phyloP scores from a whole-genome alignment of 306 rosid species.

The Cicer chorassanicum region DNA sequence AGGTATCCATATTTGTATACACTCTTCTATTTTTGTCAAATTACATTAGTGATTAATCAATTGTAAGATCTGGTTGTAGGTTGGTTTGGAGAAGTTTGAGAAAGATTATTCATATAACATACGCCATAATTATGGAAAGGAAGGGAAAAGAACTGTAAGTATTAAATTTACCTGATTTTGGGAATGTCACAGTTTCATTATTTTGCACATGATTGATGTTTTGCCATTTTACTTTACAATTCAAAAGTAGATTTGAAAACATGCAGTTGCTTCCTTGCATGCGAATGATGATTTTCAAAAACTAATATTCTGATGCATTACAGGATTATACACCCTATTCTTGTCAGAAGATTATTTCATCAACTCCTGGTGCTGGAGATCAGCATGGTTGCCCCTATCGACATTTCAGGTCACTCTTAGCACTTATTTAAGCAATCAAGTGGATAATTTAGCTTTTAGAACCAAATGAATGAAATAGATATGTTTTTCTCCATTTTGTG shows the following conservation, averaged over 20 bases:
- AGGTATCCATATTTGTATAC: constrained; percentile 4
- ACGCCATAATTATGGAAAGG: constrained; percentile 91
- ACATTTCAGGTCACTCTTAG: constrained; percentile 75
- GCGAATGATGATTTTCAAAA: constrained; percentile 37
- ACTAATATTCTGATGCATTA: constrained; percentile 41
- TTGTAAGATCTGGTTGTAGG: constrained; percentile 56
- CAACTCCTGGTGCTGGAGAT: constrained; percentile 93
- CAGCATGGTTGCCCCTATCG: constrained; percentile 99
- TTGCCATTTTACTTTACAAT: constrained; percentile 32
- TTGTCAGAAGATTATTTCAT: constrained; percentile 78
- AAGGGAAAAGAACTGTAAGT: constrained; percentile 94
- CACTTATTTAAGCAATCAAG: constrained; percentile 11
- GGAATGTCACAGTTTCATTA: neutral
- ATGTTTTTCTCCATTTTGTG: neutral
- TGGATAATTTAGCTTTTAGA: constrained; percentile 29
- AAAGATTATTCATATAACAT: constrained; percentile 84
- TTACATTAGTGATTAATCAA: constrained; percentile 24
- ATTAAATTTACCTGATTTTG: constrained; percentile 38
- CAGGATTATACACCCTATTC: constrained; percentile 95
- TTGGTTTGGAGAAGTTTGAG: constrained; percentile 93
- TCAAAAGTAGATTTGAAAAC: constrained; percentile 29
- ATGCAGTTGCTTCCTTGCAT: constrained; percentile 36
- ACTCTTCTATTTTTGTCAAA: constrained; percentile 33
- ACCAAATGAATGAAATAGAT: constrained; percentile 18
- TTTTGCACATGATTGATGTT: constrained; percentile 18